Evolutionary conservation across 2,329 filamentous ascomycete genomes (phyloP), one percentile per base, ranked within the genome.

Genomic region (Fusarium azukiicola): DNA sequence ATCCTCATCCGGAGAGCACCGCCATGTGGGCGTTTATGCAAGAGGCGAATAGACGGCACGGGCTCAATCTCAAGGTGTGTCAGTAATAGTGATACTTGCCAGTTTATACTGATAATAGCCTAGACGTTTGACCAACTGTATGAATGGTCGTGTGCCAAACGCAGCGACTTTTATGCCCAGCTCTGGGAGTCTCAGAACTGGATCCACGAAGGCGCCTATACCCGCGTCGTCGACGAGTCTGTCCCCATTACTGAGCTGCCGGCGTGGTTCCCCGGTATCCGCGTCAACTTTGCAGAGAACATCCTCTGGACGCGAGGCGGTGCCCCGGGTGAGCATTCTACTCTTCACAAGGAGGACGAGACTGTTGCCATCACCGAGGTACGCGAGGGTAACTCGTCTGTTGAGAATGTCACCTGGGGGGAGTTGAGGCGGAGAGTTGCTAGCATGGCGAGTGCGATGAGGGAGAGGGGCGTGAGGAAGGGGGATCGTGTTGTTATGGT

Each of bases 261-360:
- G 0, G 87, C 90, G 52, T 98, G 96, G 96, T 98, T 98, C 85
- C 88, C 93, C 2, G 96, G 96, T 42, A 90, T 97, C 2, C 87
- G 89, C 9, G 86, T 98, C 80, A 98, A 97, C 83, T 97, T 94
- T 84, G 95, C 96, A 9, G 96, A 98, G 87, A 98, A 98, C 84
- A 87, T 96, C 38, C 92, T 98, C 38, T 97, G 93, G 88, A 91
- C 91, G 2, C 88, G 88, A 4, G 82, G 87, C 1, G 84, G 87
- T n/a, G 83, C 90, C 14, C 85, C 88, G 0, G 90, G 88, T 5
- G 83, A 89, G 36, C 88, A 90, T 8, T 90, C 90, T 12, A 95
- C 89, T 1, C 79, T 84, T 7, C 89, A 93, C 75, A 98, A 98
- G 85, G 95, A 96, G 79, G 95, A 97, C 78, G 86, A 85, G 77